A percentile compares a stretch with the other conserved stretches of the same genome.
These are phyloP conservation scores for Pilasporangium apinafurcum DNA, from an alignment of 352 stramenopile genomes.

Conservation along the genomic window DNA sequence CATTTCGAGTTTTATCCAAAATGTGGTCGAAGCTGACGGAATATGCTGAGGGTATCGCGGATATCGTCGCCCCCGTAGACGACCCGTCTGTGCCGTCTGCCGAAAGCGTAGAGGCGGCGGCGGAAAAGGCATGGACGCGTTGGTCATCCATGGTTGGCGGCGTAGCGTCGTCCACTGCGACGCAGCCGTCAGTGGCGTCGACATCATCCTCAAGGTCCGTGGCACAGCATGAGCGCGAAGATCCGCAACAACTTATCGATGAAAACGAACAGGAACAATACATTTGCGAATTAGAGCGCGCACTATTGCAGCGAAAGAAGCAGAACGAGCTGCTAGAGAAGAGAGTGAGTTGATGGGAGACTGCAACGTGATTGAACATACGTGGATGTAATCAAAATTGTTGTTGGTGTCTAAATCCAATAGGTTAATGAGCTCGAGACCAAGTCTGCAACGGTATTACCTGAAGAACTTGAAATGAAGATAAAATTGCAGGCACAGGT, in stretches of 20 bases:
- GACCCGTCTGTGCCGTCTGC: slow-evolving; percentile 4
- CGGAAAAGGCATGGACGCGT: slow-evolving; percentile 30
- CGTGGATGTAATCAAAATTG: neutral
- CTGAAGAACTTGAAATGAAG: no score
- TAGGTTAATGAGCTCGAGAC: no score
- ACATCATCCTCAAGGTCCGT: slow-evolving; percentile 1
- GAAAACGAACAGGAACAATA: slow-evolving; percentile 75
- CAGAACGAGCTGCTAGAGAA: slow-evolving; percentile 53
- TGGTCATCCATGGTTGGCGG: slow-evolving; percentile 41
- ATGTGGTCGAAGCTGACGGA: slow-evolving; percentile 73
- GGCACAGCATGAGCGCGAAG: neutral
- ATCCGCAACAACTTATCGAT: slow-evolving; percentile 7
- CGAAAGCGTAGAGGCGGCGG: neutral
- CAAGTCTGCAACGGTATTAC: no score
- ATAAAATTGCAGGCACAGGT: no score
- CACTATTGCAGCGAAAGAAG: slow-evolving; percentile 70
- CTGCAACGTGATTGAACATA: neutral
- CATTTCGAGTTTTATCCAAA: no score
- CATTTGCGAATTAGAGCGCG: slow-evolving; percentile 69
- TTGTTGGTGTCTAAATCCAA: neutral
- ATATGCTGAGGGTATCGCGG: slow-evolving; percentile 44
- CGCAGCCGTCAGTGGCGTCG: slow-evolving; percentile 6
- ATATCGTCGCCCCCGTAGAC: slow-evolving; percentile 62
- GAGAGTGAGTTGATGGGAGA: slow-evolving; percentile 10
- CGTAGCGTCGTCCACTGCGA: slow-evolving; percentile 23